Base-by-base conservation (phyloP, 805 yeast genomes). In the Dipodascus geniculatus region DNA sequence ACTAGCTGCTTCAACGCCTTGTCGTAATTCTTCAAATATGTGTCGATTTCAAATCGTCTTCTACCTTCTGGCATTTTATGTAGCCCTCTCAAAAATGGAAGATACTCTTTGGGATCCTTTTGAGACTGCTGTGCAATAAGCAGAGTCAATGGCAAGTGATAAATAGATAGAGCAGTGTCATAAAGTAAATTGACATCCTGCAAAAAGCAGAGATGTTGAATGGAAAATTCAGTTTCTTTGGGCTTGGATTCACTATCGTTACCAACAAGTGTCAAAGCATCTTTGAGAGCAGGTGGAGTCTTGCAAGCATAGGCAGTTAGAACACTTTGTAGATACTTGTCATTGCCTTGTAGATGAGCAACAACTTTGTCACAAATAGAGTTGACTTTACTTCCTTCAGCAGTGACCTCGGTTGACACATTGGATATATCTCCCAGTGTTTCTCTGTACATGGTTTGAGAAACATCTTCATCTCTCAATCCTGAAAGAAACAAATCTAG, bases 71-170 rank as follows among this genome's bases (percentile, higher is more conserved):
- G 71, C 66, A 84, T 86, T 44, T 78, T 79, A 59, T 87, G 84
- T 53, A 93, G 72, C 50, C 81, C 76, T 63, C 88, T 96, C 59
- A 93, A 74, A 68, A 93, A 93, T 51, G 99, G 96, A 52, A 93
- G 71, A 61, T 93, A 93, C 68, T 93, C 99, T 63, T 90, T 88
- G 22, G 99, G 99, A 70, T 93, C 99, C 75, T 85, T 90, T 68
- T 91, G 98, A 0, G 97, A 89, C 63, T 89, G 93, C 66, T 95
- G 98, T 0, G 99, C 99, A 55, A 93, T 82, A 11, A 78, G 75
- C 54, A 93, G 74, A 0, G 98, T 80, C 61, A 91, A 72, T 54
- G 82, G 82, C 47, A 93, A 82, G 65, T 93, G 85, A 63, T 93
- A 93, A 20, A 85, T 71, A 1, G 95, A 85, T 55, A 93, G 75